Evolutionary conservation across 805 yeast genomes (phyloP), one percentile per base, ranked within the genome.

Genomic region (Lipomyces starkeyi): DNA sequence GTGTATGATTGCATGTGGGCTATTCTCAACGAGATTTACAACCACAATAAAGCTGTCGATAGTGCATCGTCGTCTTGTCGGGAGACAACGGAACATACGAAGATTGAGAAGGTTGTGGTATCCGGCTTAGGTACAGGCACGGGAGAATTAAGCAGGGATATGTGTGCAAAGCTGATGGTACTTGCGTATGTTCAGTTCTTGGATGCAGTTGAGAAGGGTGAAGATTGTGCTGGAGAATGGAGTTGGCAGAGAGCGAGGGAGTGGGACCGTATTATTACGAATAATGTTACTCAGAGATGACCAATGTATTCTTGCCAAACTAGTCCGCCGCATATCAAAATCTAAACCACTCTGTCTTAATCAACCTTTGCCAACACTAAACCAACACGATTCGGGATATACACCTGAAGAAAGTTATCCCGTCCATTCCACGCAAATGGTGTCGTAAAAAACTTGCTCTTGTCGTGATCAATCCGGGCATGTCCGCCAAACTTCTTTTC

Each of bases 381-480:
- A 2, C 86, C 93, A 17, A 86, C 81, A 79, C 98, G 87, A 54
- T 84, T 83, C n/a, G 98, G 98, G 73, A 92, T 61, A 73, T 87
- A 87, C 9, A 93, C 90, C 78, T 91, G 92, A 61, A 94, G 72
- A 67, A 87, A 90, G 78, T 94, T 91, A 32, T 81, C 79, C 72
- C 98, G 84, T 71, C 85, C 83, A 75, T 94, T 91, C 98, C 98
- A 94, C 29, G 80, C 80, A 57, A 90, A 85, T 62, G 89, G 87
- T 14, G 89, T 86, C 27, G 98, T 92, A 77, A 86, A 86, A 64
- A 81, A 85, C 75, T 88, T 90, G 64, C 93, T 83, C 57, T 64
- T 62, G 27, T 20, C 65, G 43, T 68, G 74, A 25, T 70, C 73
- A n/a, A 70, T 55, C 74, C 97, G 83, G 40, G 80, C 82, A 76